phyloP scores from a whole-genome alignment of 805 yeast genomes.

The Ascoidea tarda region DNA sequence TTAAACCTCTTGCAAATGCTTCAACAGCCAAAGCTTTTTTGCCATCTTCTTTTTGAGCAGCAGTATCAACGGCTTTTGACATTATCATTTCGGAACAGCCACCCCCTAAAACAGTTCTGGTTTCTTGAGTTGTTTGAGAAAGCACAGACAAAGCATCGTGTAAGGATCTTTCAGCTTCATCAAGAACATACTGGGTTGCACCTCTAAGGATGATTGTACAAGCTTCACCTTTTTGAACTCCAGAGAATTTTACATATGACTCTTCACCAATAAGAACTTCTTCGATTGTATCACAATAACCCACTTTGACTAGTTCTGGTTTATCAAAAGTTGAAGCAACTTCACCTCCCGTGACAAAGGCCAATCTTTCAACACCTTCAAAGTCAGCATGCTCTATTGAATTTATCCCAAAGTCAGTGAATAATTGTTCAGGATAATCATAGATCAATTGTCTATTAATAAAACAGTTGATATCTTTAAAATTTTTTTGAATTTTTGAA shows the following conservation, averaged over 20 bases:
- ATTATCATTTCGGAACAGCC: slow-evolving; percentile 93
- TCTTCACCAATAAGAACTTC: slow-evolving; percentile 92
- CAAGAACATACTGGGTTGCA: slow-evolving; percentile 92
- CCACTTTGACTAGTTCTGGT: slow-evolving; percentile 76
- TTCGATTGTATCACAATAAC: slow-evolving; percentile 80
- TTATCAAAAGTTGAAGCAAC: slow-evolving; percentile 92
- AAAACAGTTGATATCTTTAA: slow-evolving; percentile 69
- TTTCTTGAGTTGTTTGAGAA: slow-evolving; percentile 86
- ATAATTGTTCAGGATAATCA: slow-evolving; percentile 95
- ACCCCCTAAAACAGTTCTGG: slow-evolving; percentile 88
- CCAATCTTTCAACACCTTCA: slow-evolving; percentile 93
- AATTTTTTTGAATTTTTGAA: slow-evolving; percentile 66
- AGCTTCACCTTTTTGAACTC: slow-evolving; percentile 90
- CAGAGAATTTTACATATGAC: slow-evolving; percentile 81
- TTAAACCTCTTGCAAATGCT: slow-evolving; percentile 83
- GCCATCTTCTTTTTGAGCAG: slow-evolving; percentile 85
- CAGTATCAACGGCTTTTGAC: slow-evolving; percentile 92
- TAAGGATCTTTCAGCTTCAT: slow-evolving; percentile 92
- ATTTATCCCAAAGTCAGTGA: slow-evolving; percentile 76
- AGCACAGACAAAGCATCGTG: slow-evolving; percentile 95
- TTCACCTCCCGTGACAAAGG: slow-evolving; percentile 96
- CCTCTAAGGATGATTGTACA: slow-evolving; percentile 94
- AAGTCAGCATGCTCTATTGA: slow-evolving; percentile 97
- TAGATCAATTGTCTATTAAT: slow-evolving; percentile 94
- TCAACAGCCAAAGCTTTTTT: slow-evolving; percentile 74